Evolutionary conservation across 441 rosid genomes (phyloP).

Genomic region (Croton laevigatus): DNA sequence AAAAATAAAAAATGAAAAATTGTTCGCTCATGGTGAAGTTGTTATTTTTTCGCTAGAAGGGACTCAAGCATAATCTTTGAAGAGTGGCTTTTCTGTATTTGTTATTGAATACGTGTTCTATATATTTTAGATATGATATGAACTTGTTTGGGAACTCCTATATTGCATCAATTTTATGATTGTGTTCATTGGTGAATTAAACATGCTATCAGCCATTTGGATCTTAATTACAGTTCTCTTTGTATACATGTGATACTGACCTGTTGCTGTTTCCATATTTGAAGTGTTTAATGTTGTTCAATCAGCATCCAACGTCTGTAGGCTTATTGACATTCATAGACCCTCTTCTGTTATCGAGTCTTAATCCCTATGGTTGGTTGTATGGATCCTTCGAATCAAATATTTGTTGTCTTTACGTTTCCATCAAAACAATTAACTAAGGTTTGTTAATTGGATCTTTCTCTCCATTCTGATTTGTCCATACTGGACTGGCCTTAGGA

Average conservation of each 20-base stretch:
- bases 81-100: neutral
- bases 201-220: neutral
- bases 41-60: no score
- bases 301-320: no score
- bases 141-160: neutral
- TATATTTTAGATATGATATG: neutral
- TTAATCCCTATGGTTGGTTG: no score
- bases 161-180: neutral
- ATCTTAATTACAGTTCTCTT: neutral
- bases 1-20: no score
- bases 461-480: no score
- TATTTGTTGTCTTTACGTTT: no score
- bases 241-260: neutral
- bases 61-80: no score
- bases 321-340: neutral
- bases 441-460: no score
- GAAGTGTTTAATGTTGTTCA: neutral
- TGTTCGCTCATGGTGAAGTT: neutral
- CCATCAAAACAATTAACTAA: no score
- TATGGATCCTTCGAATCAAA: no score
- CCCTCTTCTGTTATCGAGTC: neutral
- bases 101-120: neutral
- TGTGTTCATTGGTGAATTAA: neutral
- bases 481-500: no score
- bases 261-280: neutral